Evolutionary conservation across 2,329 filamentous ascomycete species (phyloP).

Genomic region (Eurotiales sp.): DNA sequence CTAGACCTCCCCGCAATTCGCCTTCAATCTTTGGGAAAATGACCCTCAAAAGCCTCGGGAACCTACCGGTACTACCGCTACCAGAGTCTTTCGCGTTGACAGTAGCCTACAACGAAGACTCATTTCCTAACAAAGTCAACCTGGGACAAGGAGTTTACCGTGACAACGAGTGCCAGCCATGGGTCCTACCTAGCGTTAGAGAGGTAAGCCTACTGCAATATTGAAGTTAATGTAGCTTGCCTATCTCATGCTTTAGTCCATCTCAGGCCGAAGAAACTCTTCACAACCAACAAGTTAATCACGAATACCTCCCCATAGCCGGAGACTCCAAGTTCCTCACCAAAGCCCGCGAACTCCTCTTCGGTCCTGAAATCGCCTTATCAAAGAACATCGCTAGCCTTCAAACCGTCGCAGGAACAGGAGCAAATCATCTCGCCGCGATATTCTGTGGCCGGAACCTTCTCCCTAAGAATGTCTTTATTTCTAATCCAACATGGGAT

Average conservation of each 20-base stretch:
- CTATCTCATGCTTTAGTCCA: neutral
- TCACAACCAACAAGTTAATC: constrained; percentile 50
- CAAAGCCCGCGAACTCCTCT: constrained; percentile 76
- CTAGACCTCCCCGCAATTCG: neutral
- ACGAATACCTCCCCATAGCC: constrained; percentile 90
- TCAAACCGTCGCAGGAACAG: constrained; percentile 91
- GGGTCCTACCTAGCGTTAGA: constrained; percentile 37
- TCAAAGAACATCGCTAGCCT: constrained; percentile 56
- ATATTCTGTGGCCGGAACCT: constrained; percentile 68
- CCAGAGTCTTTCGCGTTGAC: constrained; percentile 23
- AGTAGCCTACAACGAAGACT: constrained; percentile 22
- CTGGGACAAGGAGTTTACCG: constrained; percentile 41
- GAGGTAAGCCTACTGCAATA: constrained; percentile 14
- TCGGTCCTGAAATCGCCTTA: constrained; percentile 55
- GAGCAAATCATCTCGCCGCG: constrained; percentile 78
- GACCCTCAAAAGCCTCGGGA: constrained; percentile 1
- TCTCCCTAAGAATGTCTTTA: constrained; percentile 64
- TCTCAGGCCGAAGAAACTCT: constrained; percentile 60
- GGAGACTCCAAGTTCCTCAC: constrained; percentile 73
- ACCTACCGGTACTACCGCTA: constrained; percentile 4
- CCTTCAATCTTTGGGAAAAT: constrained; percentile 5
- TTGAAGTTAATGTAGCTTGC: too few relatives aligned
- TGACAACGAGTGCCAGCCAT: constrained; percentile 34
- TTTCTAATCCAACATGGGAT: constrained; percentile 87
- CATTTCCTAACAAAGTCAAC: constrained; percentile 34